Evolutionary conservation across 2,329 filamentous ascomycete genomes (phyloP), one percentile per base, ranked within the genome.

Genomic region (Fusarium sp.): DNA sequence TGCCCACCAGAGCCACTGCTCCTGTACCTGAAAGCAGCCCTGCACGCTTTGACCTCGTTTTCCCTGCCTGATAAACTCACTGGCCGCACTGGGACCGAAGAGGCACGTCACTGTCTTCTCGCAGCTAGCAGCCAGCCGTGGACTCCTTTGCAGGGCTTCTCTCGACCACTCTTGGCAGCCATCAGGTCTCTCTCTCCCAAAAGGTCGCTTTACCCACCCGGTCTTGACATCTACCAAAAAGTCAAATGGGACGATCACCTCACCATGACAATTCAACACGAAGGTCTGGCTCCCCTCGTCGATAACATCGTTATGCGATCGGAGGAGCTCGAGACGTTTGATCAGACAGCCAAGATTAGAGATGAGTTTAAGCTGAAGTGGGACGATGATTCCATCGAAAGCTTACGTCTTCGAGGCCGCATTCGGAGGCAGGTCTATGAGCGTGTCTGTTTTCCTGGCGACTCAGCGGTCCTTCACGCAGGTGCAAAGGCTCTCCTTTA

Each of bases 1-100:
- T 92, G 90, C 40, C 84, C 90, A 0, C 82, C 88, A 0, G 91
- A 93, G 54, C 88, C 89, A 0, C 78, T 78, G 0, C 79, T 91
- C 0, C 80, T 90, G 0, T 91, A 90, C 65, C 82, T 82, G 1
- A 92, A 91, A 73, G 90, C 90, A 0, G 79, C 86, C 5, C 78
- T 90, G 1, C 91, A 94, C 75, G 91, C 91, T 0, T 80, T 86
- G 6, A 93, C 91, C 0, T 91, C 91, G 0, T 89, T 87, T 35
- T 74, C 86, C 0, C 38, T 93, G 0, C 86, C 89, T 0, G 92
- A 93, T 75, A 80, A 83, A 0, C 82, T 93, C 0, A 93, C 90
- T 0, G 81, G 85, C 0, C 83, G 86, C 0, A 93, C 90, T 0
- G 92, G 92, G 0, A 87, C 85, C 0, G 91, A 93, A 75, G 90